Evolutionary conservation across 768 basidiomycete species (phyloP), one percentile per base, ranked within the genome.

Genomic region (Clathrus columnatus): DNA sequence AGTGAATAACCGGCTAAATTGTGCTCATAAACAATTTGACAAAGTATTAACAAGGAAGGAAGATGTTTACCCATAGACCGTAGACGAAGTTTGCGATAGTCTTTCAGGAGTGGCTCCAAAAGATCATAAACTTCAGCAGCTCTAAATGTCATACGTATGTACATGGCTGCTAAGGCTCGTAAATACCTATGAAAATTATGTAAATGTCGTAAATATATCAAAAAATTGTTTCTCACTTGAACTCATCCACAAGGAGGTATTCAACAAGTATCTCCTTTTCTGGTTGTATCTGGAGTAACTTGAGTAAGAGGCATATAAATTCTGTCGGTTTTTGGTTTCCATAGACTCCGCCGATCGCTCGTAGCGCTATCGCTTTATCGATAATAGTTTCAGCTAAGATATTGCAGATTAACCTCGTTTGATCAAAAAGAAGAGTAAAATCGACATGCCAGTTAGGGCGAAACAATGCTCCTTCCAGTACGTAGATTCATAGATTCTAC

Each of bases 391-490:
- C 96, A 21, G 96, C 93, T 94, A 28, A 59, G 44, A 21, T 57
- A 57, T 42, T 50, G 48, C 11, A 6, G 50, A 54, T 29, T 2
- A 23, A 23, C 29, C 41, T 27, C 48, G 17, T 44, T 29, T 20
- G 51, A 47, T 24, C 24, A 29, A 26, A n/a, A 20, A 20, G 14
- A 41, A 47, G 44, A 32, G 11, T n/a, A n/a, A 56, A 3, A 36
- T 7, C 20, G 17, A 14, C 77, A 50, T 49, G 89, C 92, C 91
- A 58, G 91, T 96, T 47, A 99, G 74, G 20, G 95, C 95, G 67
- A 99, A 99, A 67, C 95, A 99, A 62, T 96, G 91, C 67, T 99
- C 95, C 73, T 99, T 99, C 95, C 95, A 99, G 70, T 82, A 99
- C 6, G 76, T 69, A 0, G 88, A 87, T 68, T 98, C 95, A 75